Evolutionary conservation across 208 protist species (phyloP), one percentile per base, ranked within the genome.

Genomic region (Balamuthia mandrillaris): DNA sequence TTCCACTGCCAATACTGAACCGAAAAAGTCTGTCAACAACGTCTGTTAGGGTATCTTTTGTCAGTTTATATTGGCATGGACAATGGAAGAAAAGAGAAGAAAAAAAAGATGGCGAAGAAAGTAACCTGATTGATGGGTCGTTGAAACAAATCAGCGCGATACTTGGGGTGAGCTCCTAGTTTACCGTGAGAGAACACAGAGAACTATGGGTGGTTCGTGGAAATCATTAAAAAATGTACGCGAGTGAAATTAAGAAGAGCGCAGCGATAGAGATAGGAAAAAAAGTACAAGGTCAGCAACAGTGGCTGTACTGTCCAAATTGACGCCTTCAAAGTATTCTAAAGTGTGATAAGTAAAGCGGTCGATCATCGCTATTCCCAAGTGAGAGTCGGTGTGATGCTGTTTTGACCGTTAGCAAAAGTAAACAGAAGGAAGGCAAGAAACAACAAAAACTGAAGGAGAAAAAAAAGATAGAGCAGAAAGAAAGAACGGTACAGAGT

Each of bases 311-410:
- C 14, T 54, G 12, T 6, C 27, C 56, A 21, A 12, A 27, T 78
- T 78, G 31, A 60, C 58, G 10, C 58, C 45, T 35, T 78, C 89
- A 78, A 91, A 88, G 54, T 85, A 91, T 29, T 91, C 86, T 3
- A 96, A 87, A 42, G 94, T 95, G 86, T 96, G 92, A 70, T 93
- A 94, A 33, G 96, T 97, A 89, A 97, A 98, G 74, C 91, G 89
- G 54, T 97, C 97, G 44, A 95, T 95, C 2, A 97, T 54, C 6
- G 93, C 78, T 18, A 97, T 70, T 2, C 96, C 96, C 5, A 97
- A 68, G 4, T 84, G 45, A 0, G 45, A 27, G 66, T 98, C 95
- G 18, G 87, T 82, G 65, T 95, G 90, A 66, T 94, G 90, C 42
- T 96, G 77, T 51, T 63, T 18, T 3, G 63, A 27, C 27, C 10